A percentile compares a stretch with the other conserved stretches of the same genome.
Conservation (phyloP, 192 early-diverging fungal species). For the Coemansia pectinata region DNA sequence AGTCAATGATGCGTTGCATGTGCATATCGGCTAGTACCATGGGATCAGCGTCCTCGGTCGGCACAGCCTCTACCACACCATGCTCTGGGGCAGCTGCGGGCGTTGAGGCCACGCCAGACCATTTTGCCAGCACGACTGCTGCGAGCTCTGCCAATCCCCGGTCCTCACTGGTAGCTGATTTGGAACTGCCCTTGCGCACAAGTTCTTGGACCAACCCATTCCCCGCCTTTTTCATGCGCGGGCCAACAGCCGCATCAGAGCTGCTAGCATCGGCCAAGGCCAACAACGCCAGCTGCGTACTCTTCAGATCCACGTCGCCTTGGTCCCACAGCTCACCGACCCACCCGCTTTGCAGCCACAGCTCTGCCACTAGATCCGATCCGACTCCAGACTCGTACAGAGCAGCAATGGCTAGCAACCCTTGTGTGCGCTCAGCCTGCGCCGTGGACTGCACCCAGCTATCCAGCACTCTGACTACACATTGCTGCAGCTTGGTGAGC, state of each 20-base stretch:
- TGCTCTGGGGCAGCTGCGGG: constrained; percentile 24
- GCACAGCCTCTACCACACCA: constrained; percentile 4
- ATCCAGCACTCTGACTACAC: constrained; percentile 10
- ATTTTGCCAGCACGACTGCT: constrained; percentile 64
- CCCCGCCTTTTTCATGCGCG: constrained; percentile 64
- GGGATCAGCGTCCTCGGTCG: constrained; percentile 20
- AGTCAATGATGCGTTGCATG: constrained; percentile 19
- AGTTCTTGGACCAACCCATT: constrained; percentile 60
- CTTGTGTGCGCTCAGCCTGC: constrained; percentile 33
- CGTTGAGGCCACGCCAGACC: constrained; percentile 48
- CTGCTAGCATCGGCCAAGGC: constrained; percentile 34
- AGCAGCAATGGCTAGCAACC: constrained; percentile 57
- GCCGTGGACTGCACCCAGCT: constrained; percentile 33
- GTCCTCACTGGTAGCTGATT: constrained; percentile 25
- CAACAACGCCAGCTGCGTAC: constrained; percentile 66
- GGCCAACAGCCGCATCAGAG: constrained; percentile 60
- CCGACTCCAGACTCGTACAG: constrained; percentile 69
- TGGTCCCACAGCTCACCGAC: constrained; percentile 78
- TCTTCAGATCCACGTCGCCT: constrained; percentile 70
- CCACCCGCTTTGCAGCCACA: constrained; percentile 65
- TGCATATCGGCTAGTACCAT: constrained; percentile 42
- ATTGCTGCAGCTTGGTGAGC: constrained; percentile 9
- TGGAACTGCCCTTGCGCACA: constrained; percentile 51
- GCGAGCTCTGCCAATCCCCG: constrained; percentile 59
- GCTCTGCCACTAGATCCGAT: constrained; percentile 50